A percentile compares a stretch with the other conserved stretches of the same genome.
Conservation (phyloP, 2,329 filamentous ascomycete genomes). For the Cytospora paraplurivora region DNA sequence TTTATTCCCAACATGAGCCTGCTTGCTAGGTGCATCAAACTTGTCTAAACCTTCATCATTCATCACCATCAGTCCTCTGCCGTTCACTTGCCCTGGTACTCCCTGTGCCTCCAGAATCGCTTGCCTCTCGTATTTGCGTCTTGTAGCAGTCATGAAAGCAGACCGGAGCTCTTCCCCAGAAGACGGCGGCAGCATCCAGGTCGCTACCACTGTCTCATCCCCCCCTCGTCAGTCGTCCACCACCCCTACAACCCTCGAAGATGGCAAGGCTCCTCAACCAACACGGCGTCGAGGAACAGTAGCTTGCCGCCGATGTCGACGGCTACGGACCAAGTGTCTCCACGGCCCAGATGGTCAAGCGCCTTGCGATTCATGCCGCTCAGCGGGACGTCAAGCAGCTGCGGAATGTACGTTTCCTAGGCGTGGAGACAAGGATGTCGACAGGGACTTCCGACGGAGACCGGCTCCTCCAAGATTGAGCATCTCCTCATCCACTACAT, state of each 20-base stretch:
- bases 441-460: constrained; percentile 27
- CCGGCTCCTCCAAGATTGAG: constrained; percentile 23
- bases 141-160: constrained; percentile 23
- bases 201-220: constrained; percentile 19
- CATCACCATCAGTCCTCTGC: constrained; percentile 4
- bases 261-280: constrained; percentile 14
- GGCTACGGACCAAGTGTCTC: constrained; percentile 29
- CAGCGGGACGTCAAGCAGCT: constrained; percentile 24
- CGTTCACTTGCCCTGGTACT: not conserved
- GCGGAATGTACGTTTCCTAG: constrained; percentile 25
- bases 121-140: not conserved
- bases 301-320: constrained; percentile 29
- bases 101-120: not conserved
- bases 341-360: constrained; percentile 26
- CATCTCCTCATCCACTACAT: constrained; percentile 23
- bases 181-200: constrained; percentile 26
- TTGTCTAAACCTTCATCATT: not conserved
- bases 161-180: constrained; percentile 23
- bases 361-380: constrained; percentile 28
- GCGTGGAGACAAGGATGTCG: constrained; percentile 27
- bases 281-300: constrained; percentile 27
- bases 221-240: constrained; percentile 21
- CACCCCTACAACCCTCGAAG: constrained; percentile 5
- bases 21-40: constrained; percentile 2
- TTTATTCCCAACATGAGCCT: constrained; percentile 24